phyloP scores from a whole-genome alignment of 306 rosid species.

The Dryas alaskensis region DNA sequence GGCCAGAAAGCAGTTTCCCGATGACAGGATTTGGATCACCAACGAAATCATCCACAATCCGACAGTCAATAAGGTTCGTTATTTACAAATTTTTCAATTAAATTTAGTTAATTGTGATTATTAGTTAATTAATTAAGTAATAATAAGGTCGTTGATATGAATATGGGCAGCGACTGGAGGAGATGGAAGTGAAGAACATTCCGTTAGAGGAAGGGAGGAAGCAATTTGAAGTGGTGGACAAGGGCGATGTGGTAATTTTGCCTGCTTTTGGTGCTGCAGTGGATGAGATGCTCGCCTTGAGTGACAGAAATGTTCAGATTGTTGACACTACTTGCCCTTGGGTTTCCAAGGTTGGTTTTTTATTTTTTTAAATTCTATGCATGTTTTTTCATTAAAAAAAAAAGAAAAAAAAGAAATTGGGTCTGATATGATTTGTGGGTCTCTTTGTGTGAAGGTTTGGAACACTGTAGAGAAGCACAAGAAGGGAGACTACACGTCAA shows the following conservation, averaged over 20 bases:
- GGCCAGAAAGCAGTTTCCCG: conserved; percentile 91
- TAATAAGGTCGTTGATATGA: neutral
- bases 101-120: neutral
- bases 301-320: conserved; percentile 73
- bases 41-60: conserved; percentile 98
- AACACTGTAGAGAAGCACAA: conserved; percentile 88
- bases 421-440: neutral
- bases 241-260: conserved; percentile 90
- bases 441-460: conserved; percentile 61
- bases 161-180: conserved; percentile 64
- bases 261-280: conserved; percentile 99
- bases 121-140: neutral
- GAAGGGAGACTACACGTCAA: conserved; percentile 85
- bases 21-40: conserved; percentile 81
- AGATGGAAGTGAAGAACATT: conserved; percentile 72
- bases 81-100: neutral
- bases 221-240: conserved; percentile 71
- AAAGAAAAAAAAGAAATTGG: neutral
- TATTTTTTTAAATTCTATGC: neutral
- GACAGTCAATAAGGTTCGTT: conserved; percentile 73
- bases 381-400: neutral
- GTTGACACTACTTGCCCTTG: conserved; percentile 99
- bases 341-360: conserved; percentile 77
- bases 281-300: conserved; percentile 88
- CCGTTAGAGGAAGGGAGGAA: conserved; percentile 66